phyloP scores from a whole-genome alignment of 202 grass and related monocot species.

The Hordeum pubiflorum region DNA sequence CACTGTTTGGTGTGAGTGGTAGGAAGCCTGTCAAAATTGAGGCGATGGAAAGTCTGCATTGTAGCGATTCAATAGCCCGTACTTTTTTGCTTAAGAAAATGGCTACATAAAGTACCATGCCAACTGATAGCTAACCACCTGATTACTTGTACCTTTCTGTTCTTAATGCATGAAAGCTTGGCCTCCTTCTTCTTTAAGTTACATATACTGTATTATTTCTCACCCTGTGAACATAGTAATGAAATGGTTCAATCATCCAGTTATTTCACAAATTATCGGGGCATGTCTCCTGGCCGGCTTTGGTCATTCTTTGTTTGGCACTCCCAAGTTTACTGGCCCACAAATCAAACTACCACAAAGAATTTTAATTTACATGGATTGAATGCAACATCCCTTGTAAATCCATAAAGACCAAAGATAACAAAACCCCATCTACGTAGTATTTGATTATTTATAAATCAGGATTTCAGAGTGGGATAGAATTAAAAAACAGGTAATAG shows the following conservation, averaged over 20 bases:
- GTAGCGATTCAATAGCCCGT: neutral
- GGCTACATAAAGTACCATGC: neutral
- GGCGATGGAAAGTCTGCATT: neutral
- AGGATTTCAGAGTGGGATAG: neutral
- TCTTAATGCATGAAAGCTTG: neutral
- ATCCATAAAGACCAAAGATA: neutral
- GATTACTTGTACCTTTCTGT: neutral
- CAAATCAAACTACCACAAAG: neutral
- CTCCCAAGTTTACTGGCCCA: neutral
- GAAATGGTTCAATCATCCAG: too few relatives aligned
- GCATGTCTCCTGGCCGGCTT: neutral
- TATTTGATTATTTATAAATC: neutral
- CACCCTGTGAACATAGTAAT: too few relatives aligned
- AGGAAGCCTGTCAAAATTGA: conserved; percentile 6
- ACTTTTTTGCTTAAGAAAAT: neutral
- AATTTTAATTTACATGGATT: neutral
- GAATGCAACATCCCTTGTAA: neutral
- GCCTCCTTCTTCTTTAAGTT: neutral
- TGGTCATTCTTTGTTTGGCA: neutral
- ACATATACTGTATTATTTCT: neutral
- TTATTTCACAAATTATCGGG: too few relatives aligned
- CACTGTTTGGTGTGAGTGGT: conserved; percentile 2
- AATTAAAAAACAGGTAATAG: too few relatives aligned
- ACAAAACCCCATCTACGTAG: neutral
- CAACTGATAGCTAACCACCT: neutral